Base-by-base conservation (phyloP, 2,329 filamentous ascomycete genomes). In the Cladophialophora yegresii region DNA sequence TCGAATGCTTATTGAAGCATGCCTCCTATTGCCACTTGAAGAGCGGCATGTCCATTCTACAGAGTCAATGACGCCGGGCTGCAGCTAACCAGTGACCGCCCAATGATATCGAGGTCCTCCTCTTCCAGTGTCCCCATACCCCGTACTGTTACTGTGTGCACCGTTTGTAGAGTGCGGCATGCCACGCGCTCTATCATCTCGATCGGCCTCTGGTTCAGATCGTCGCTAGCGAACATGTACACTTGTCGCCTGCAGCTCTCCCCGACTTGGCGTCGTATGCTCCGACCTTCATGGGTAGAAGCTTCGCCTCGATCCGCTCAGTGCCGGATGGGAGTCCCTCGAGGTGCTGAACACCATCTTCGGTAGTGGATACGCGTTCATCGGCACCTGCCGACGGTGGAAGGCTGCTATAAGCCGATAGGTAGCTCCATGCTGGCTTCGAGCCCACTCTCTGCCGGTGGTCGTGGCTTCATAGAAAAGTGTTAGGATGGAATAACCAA, bases 1-100 rank as follows among this genome's bases (percentile, higher is more conserved):
- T 51, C 53, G 22, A 16, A 54, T 60, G 58, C 62, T 63, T 60
- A 50, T 55, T 45, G 49, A 62, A 47, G 49, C 56, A 58, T 32
- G 40, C 43, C 16, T 7, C 32, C 40, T n/a, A 20, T 7, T 7
- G n/a, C 13, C 51, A 26, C 28, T 20, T 28, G 13, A 16, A 22
- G 22, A 13, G 13, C 26, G 26, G 26, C 26, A 28, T 28, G 26
- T 6, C 26, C 26, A 6, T 28, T 28, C 26, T 28, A 28, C 20
- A 28, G 7, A 50, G n/a, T 50, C 23, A 7, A 50, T 20, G 45
- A 50, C 16, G 45, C 20, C 9, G 13, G 23, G 23, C 45, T 22
- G 45, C 23, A 50, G 45, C 45, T 50, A 50, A 12, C 47, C 8
- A 9, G 20, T 20, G 22, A 22, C 23, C 12, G 20, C 20, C 47